Base-by-base conservation (phyloP, 2,329 filamentous ascomycete species). In the Alternaria novae-zelandiae region DNA sequence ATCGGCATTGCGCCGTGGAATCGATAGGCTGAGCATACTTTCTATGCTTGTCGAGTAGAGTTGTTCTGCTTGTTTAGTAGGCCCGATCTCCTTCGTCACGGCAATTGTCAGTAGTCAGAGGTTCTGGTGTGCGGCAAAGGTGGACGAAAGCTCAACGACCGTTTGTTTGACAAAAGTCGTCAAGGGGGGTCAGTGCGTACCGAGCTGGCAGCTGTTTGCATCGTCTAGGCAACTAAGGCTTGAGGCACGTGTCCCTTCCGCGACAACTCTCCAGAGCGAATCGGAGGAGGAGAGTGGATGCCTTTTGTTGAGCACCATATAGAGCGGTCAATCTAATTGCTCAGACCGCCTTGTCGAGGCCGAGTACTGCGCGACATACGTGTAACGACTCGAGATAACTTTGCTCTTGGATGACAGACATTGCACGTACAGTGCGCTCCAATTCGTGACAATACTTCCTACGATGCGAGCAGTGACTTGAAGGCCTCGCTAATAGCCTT, bases 401-500 rank as follows among this genome's bases (percentile, higher is more conserved):
- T 6, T 41, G 9, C 36, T 41, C 36, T 41, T 41, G 36, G 36
- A 41, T 41, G 5, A 17, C 36, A 41, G 36, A 10, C 36, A 41
- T 41, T 41, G 36, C 36, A 17, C 36, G 36, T 41, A 1, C 3
- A 41, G 15, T 3, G 2, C 9, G 6, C 13, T 23, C 21, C 3
- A 2, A 26, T 23, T 41, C 6, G 5, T 44, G 6, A 9, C 9
- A 17, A 41, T 6, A 41, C 15, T 41, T 17, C 36, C 25, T 25
- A 41, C 10, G 4, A 53, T 12, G 12, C 54, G 20, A 65, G 15
- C 3, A 57, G 26, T 4, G 10, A 10, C 3, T 21, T 21, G 44
- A 86, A 70, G 10, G 28, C 58, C n/a, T 59, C 11, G 5, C 50
- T 54, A 12, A 70, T 80, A 54, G 72, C 69, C 36, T 79, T 73